phyloP scores from a whole-genome alignment of 257 asterid species.

The Solanum bulbocastanum region DNA sequence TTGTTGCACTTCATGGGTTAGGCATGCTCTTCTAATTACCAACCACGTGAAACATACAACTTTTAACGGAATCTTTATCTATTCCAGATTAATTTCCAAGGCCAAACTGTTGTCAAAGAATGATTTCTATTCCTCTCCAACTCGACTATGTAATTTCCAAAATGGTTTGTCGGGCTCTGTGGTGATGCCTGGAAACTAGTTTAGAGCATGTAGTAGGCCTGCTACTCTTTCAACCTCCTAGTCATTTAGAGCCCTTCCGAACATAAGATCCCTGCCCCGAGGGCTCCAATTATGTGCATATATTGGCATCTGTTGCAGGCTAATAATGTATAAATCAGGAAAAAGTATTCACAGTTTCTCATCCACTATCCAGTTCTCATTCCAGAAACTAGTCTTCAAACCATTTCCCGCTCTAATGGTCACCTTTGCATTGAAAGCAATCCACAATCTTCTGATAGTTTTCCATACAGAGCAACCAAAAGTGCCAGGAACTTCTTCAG shows the following conservation, averaged over 20 bases:
- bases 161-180: background rate
- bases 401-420: background rate
- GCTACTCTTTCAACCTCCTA: background rate
- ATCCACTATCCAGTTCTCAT: background rate
- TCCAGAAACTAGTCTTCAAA: background rate
- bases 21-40: background rate
- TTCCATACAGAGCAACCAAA: background rate
- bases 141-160: background rate
- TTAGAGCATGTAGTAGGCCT: background rate
- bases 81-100: background rate
- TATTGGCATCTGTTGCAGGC: background rate
- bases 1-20: background rate
- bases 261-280: background rate
- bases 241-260: background rate
- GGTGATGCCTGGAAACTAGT: background rate
- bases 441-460: background rate
- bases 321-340: background rate
- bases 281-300: background rate
- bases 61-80: background rate
- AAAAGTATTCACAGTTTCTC: background rate
- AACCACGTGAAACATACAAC: background rate
- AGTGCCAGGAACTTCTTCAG: background rate
- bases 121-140: background rate
- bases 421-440: background rate
- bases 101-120: background rate